A percentile compares a stretch with the other conserved stretches of the same genome.
These are phyloP conservation scores for Mortierella sp. DNA, from an alignment of 371 early-diverging fungal species.

Conservation along the genomic window DNA sequence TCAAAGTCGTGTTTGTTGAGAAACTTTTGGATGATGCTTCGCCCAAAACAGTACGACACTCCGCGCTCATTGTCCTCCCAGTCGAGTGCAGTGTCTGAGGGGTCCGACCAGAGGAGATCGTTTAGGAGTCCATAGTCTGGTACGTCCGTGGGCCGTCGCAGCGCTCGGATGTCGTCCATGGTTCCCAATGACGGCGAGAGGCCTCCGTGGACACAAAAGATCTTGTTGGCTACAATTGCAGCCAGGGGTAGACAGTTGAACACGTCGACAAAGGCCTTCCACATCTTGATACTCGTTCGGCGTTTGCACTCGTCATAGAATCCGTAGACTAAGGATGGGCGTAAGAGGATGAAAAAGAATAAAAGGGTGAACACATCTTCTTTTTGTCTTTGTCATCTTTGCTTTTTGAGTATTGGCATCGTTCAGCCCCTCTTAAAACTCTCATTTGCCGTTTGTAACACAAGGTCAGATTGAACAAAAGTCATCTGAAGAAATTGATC, in stretches of 20 bases:
- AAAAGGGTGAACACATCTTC: not conserved
- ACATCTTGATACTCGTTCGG: constrained; percentile 93
- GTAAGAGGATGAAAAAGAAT: not conserved
- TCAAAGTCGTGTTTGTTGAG: constrained; percentile 93
- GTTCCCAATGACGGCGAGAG: constrained; percentile 90
- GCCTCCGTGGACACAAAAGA: constrained; percentile 99
- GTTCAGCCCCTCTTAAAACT: not conserved
- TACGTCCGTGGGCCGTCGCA: constrained; percentile 96
- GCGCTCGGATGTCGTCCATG: constrained; percentile 96
- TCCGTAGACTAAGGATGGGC: constrained; percentile 84
- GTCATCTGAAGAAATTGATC: not conserved
- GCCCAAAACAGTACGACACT: constrained; percentile 96
- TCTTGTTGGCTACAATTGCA: constrained; percentile 96
- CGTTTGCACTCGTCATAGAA: constrained; percentile 99
- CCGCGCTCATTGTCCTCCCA: constrained; percentile 99
- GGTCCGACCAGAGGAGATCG: constrained; percentile 95
- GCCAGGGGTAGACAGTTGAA: constrained; percentile 99
- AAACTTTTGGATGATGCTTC: constrained; percentile 91
- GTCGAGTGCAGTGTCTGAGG: constrained; percentile 80
- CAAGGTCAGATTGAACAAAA: constrained; percentile 7
- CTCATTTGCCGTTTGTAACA: constrained; percentile 4
- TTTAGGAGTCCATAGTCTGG: constrained; percentile 95
- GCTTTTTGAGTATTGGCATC: not conserved
- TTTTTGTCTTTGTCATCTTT: not conserved
- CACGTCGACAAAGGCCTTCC: constrained; percentile 98